Percentiles rank a stretch among this genome's conserved stretches.
Conservation (phyloP, 108 stramenopile species). For the Licmophora abbreviata region DNA sequence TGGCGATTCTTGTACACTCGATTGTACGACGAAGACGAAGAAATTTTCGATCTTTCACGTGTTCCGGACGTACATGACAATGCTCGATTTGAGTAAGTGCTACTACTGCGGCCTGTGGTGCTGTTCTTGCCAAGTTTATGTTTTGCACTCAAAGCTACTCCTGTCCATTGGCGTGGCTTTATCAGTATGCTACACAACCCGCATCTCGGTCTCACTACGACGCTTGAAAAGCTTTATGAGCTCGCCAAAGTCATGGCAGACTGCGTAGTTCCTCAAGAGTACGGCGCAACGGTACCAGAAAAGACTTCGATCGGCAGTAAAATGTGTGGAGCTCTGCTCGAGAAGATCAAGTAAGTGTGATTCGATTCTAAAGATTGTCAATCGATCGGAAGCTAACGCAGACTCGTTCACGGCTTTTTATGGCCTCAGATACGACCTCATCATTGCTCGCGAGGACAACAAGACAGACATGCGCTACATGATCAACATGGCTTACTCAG, state of each 20-base stretch:
- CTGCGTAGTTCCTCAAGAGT: slow-evolving; percentile 96
- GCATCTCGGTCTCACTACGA: slow-evolving; percentile 69
- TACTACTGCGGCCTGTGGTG: neutral
- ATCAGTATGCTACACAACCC: slow-evolving; percentile 85
- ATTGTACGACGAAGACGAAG: slow-evolving; percentile 76
- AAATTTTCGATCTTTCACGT: slow-evolving; percentile 85
- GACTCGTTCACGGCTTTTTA: neutral
- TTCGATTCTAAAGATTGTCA: neutral
- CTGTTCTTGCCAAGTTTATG: neutral
- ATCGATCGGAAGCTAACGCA: neutral
- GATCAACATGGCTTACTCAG: slow-evolving; percentile 88
- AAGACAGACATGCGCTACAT: slow-evolving; percentile 91
- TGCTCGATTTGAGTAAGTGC: slow-evolving; percentile 44
- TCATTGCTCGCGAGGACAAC: slow-evolving; percentile 82
- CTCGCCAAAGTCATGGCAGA: slow-evolving; percentile 90
- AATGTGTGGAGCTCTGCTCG: slow-evolving; percentile 87
- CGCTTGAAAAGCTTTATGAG: slow-evolving; percentile 79
- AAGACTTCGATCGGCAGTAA: slow-evolving; percentile 84
- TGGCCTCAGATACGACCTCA: slow-evolving; percentile 52
- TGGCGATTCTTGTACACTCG: slow-evolving; percentile 89
- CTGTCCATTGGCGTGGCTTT: slow-evolving; percentile 2
- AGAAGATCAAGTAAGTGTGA: slow-evolving; percentile 81
- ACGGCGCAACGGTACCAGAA: slow-evolving; percentile 81
- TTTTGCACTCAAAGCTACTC: slow-evolving; percentile 1
- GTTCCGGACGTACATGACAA: slow-evolving; percentile 83